A percentile compares a stretch with the other conserved stretches of the same genome.
phyloP scores from a whole-genome alignment of 306 rosid species.

The Lathyrus oleraceus region DNA sequence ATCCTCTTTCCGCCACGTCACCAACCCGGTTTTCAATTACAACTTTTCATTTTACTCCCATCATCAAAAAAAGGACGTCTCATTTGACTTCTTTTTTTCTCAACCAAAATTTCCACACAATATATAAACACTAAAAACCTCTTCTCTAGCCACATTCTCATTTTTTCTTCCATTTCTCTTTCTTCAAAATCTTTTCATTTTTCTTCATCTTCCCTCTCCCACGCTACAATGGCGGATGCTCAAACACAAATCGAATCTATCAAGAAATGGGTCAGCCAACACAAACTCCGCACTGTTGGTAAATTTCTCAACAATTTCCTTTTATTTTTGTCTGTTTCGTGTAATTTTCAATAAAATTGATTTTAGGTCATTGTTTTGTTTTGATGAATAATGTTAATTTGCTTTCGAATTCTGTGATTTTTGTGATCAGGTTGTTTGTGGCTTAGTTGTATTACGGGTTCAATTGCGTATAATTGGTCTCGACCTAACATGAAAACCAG shows the following conservation, averaged over 20 bases:
- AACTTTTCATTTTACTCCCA: constrained; percentile 43
- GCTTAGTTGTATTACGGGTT: constrained; percentile 86
- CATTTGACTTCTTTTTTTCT: not conserved
- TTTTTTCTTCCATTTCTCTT: not conserved
- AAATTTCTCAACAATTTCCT: constrained; percentile 4
- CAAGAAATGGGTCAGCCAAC: constrained; percentile 80
- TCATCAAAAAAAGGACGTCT: too few relatives aligned
- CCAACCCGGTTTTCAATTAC: constrained; percentile 32
- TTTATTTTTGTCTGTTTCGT: not conserved
- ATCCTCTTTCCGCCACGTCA: not conserved
- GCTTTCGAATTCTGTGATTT: not conserved
- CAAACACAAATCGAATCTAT: constrained; percentile 60
- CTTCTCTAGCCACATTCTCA: too few relatives aligned
- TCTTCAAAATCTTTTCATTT: not conserved
- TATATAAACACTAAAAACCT: not conserved
- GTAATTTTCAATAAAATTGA: not conserved
- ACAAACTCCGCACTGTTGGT: constrained; percentile 96
- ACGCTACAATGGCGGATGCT: constrained; percentile 63
- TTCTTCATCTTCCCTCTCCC: not conserved
- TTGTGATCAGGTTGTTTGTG: constrained; percentile 67
- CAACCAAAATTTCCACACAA: not conserved
- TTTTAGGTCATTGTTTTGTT: not conserved
- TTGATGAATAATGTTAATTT: not conserved
- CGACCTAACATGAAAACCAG: constrained; percentile 91
- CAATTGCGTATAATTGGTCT: constrained; percentile 96